Percentiles rank a stretch among this genome's conserved stretches.
These are phyloP conservation scores for Xylariaceae sp. DNA, from an alignment of 2,329 filamentous ascomycete species.

Conservation along the genomic window DNA sequence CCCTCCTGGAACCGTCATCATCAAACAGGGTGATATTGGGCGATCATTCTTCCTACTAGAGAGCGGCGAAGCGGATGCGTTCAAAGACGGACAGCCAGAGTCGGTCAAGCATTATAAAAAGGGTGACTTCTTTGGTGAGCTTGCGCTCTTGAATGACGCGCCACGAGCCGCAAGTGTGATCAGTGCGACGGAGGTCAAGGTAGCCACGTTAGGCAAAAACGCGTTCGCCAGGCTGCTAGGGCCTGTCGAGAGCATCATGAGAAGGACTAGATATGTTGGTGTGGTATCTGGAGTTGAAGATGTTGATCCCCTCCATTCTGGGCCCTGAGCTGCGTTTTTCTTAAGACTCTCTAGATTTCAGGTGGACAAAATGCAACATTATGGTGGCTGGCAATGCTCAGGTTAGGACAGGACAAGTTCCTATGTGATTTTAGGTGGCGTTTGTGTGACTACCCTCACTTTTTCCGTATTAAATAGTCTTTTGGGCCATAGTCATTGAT, in stretches of 20 bases:
- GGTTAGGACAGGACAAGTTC: constrained; percentile 16
- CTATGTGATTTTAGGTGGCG: constrained; percentile 33
- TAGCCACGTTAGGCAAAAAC: constrained; percentile 88
- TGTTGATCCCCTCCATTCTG: constrained; percentile 67
- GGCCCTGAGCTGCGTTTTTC: constrained; percentile 28
- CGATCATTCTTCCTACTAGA: constrained; percentile 93
- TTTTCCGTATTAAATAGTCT: constrained; percentile 27
- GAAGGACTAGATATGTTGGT: constrained; percentile 71
- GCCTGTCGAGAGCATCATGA: constrained; percentile 92
- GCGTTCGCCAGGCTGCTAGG: constrained; percentile 94
- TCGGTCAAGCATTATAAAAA: constrained; percentile 83
- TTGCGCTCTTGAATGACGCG: constrained; percentile 91
- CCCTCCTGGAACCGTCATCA: constrained; percentile 79
- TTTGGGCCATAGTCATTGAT: constrained; percentile 32
- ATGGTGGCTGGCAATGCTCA: constrained; percentile 18
- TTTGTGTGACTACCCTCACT: constrained; percentile 38
- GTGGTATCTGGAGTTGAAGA: constrained; percentile 68
- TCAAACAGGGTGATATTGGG: constrained; percentile 88
- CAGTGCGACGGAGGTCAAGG: constrained; percentile 85
- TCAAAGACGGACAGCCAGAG: constrained; percentile 73
- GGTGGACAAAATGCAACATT: constrained; percentile 18
- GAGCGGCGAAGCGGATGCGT: constrained; percentile 83
- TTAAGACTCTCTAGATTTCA: constrained; percentile 22
- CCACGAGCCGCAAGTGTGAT: constrained; percentile 90
- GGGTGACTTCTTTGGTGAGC: constrained; percentile 96